A percentile compares a stretch with the other conserved stretches of the same genome.
Conservation (phyloP, 768 basidiomycete genomes). For the Tephrocybe sp. region DNA sequence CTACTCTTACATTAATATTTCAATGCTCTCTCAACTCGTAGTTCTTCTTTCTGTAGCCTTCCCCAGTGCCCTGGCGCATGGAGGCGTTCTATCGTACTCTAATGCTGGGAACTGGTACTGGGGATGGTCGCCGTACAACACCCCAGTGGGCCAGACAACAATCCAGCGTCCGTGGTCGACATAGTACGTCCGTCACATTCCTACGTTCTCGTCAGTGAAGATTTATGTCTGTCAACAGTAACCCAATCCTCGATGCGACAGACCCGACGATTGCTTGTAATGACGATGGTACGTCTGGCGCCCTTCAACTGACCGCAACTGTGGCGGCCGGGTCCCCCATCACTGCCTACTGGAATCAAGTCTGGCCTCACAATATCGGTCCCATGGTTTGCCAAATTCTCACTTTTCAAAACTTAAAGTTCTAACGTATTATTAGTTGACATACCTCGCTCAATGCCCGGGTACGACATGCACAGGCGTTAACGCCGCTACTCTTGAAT, state of each 20-base stretch:
- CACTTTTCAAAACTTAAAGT: background rate
- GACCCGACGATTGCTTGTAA: slow-evolving; percentile 44
- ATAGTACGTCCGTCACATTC: slow-evolving; percentile 30
- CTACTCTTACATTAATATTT: no score
- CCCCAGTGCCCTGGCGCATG: slow-evolving; percentile 36
- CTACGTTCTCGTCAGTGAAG: background rate
- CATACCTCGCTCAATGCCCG: slow-evolving; percentile 47
- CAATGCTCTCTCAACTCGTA: slow-evolving; percentile 30
- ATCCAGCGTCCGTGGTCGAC: slow-evolving; percentile 46
- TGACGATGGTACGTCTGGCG: slow-evolving; percentile 40
- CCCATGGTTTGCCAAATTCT: slow-evolving; percentile 34
- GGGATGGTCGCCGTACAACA: slow-evolving; percentile 45
- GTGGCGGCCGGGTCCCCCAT: slow-evolving; percentile 43
- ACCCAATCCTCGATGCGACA: slow-evolving; percentile 40
- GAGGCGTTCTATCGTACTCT: slow-evolving; percentile 43
- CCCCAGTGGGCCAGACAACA: slow-evolving; percentile 37
- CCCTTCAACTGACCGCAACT: slow-evolving; percentile 40
- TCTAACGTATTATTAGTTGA: slow-evolving; percentile 28
- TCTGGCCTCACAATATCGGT: slow-evolving; percentile 45
- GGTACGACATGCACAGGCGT: slow-evolving; percentile 41
- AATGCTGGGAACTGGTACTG: slow-evolving; percentile 38
- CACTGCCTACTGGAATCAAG: slow-evolving; percentile 45
- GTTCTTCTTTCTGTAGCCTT: slow-evolving; percentile 29
- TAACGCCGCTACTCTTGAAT: slow-evolving; percentile 36
- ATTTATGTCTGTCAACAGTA: slow-evolving; percentile 23